These are phyloP conservation scores for Tulasnella sp. DNA, from an alignment of 768 basidiomycete species.

Conservation along the genomic window DNA sequence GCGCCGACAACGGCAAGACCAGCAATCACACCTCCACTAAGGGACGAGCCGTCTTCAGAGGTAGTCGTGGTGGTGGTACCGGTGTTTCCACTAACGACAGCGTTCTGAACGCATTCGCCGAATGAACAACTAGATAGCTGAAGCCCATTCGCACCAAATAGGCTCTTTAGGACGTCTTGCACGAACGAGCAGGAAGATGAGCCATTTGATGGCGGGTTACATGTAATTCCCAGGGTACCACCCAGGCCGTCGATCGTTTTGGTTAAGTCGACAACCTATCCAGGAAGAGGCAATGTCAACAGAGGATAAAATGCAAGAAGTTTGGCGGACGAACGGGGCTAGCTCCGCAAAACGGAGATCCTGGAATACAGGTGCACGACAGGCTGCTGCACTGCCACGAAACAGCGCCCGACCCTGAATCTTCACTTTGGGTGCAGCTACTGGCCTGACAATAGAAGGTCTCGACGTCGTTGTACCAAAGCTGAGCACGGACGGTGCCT, in stretches of 20 bases:
- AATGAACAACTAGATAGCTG: slow-evolving; percentile 66
- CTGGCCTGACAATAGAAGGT: slow-evolving; percentile 82
- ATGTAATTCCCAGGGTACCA: slow-evolving; percentile 66
- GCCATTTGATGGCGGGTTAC: slow-evolving; percentile 45
- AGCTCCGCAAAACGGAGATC: slow-evolving; percentile 72
- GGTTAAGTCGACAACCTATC: slow-evolving; percentile 46
- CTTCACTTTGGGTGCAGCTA: slow-evolving; percentile 60
- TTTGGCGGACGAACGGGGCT: slow-evolving; percentile 31
- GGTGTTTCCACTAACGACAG: slow-evolving; percentile 59
- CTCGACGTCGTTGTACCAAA: slow-evolving; percentile 76
- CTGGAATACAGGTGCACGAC: slow-evolving; percentile 64
- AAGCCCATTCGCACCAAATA: slow-evolving; percentile 78
- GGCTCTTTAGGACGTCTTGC: slow-evolving; percentile 55
- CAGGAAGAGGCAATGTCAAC: slow-evolving; percentile 24
- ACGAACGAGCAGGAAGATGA: slow-evolving; percentile 67
- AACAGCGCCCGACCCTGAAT: slow-evolving; percentile 40
- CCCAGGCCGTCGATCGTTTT: slow-evolving; percentile 58
- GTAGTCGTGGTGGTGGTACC: slow-evolving; percentile 33
- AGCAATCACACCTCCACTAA: slow-evolving; percentile 82
- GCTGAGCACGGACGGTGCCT: slow-evolving; percentile 58
- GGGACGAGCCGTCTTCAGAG: slow-evolving; percentile 40
- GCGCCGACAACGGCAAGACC: slow-evolving; percentile 81
- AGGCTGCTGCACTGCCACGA: slow-evolving; percentile 73
- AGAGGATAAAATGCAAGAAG: neutral
- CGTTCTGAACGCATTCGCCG: slow-evolving; percentile 85